Evolutionary conservation across 1,284 basidiomycete genomes (phyloP), one percentile per base, ranked within the genome.

Genomic region (Tylopilus microsporus): DNA sequence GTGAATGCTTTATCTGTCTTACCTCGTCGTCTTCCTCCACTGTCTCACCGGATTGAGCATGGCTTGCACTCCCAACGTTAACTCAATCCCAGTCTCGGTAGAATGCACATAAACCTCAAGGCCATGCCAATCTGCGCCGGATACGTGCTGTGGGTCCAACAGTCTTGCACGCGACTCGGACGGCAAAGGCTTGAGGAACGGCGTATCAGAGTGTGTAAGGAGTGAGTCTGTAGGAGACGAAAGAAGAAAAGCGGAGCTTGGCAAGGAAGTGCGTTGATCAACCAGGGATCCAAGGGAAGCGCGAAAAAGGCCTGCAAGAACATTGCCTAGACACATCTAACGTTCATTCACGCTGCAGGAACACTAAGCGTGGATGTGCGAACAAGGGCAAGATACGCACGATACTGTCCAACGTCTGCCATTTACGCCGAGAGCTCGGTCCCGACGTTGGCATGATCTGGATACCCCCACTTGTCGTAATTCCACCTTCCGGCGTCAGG

Each of bases 401-500:
- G 78, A 80, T 18, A 62, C 25, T 74, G 65, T 1, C 76, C 77
- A 37, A 79, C 81, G 47, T 86, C 84, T 37, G 80, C 84, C 79
- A 95, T 86, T 91, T 92, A 94, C 8, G 89, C 92, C 84, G 89
- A 90, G 3, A 98, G 75, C 69, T 96, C 96, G 0, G 86, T 85
- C 0, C 89, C 84, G 5, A 91, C 92, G 3, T 86, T 87, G 4
- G 81, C 75, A 62, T 91, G 87, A 41, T 86, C 83, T 2, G 92
- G 91, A 62, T 85, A 82, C 1, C 90, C 90, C 89, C 94, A 96
- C n/a, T 80, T 74, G 41, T 83, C 81, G 68, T 94, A 94, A 68
- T 91, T 83, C 95, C 95, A 98, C 63, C 87, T 87, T 11, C 95
- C 95, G 12, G 92, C 85, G 61, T 94, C 95, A 57, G 98, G 81